Evolutionary conservation across 805 yeast genomes (phyloP), one percentile per base, ranked within the genome.

Genomic region (Limtongia smithiae): DNA sequence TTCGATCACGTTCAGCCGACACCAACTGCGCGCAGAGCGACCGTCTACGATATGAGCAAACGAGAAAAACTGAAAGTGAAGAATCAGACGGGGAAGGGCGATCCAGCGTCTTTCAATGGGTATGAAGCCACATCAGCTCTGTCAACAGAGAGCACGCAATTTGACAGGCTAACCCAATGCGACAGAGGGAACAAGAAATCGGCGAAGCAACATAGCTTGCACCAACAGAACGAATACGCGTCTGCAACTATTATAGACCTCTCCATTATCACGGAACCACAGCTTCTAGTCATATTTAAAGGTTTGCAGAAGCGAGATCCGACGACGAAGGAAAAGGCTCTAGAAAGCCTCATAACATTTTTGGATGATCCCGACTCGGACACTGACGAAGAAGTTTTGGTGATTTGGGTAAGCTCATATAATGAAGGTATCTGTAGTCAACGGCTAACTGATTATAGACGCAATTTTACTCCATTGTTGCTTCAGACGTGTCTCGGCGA

Each of bases 321-420:
- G 5, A 81, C 80, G n/a, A 91, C 97, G 0, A 85, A 82, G 62
- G 95, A 87, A 59, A 85, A 83, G 62, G 88, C 93, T 1, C 69
- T 88, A 22, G 63, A 57, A 4, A 94, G 85, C 36, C 62, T 83
- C 27, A 59, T 72, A 2, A 60, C 65, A 3, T 61, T 67, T 27
- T 54, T 77, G 2, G 63, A 60, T 12, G 50, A 63, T 1, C 59
- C 65, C 1, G 61, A 61, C 15, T 42, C 71, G 15, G 39, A 37
- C 14, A 62, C 71, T n/a, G 82, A 82, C 54, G 85, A 81, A 45
- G 17, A 65, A 76, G n/a, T 74, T 72, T 44, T 76, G 81, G 32
- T 86, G 87, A 95, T 70, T 5, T 71, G 71, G 68, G 73, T 86
- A 39, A 24, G 51, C 33, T 12, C 17, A 22, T 5, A 34, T 33